Base-by-base conservation (phyloP, 2,329 filamentous ascomycete species). In the Aspergillus unguis region DNA sequence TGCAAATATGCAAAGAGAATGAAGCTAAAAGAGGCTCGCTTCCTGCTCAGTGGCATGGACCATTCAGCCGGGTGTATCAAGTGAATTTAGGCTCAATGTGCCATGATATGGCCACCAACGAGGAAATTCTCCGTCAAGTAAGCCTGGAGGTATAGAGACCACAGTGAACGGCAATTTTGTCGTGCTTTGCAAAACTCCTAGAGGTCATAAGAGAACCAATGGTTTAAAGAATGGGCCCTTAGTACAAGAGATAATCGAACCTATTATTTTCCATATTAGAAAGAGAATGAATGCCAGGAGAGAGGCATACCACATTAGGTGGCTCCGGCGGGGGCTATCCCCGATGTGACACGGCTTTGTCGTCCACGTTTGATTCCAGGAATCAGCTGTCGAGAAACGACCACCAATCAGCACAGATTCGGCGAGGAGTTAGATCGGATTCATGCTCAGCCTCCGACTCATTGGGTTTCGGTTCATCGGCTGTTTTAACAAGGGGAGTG, bases 31-130 rank as follows among this genome's bases (percentile, higher is more conserved):
- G 32, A 46, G 31, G 27, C 23, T 17, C 31, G 32, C 17, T 31
- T 40, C 27, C 28, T 37, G 27, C 50, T 36, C 38, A 31, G 36
- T 27, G 31, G 27, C 31, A 52, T 48, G 47, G 50, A 52, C 28
- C 43, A 41, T 5, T 41, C 36, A 28, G 17, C 41, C 38, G 33
- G 48, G 41, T 44, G 41, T 50, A 38, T 44, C n/a, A 8, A 32
- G 10, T 35, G 10, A 11, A 35, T 52, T 52, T 52, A 46, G 49
- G 36, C 49, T 47, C 37, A 52, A 48, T 52, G 9, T 31, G 5
- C 35, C 11, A 6, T n/a, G 10, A 42, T 48, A 37, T 49, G 33
- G 26, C 38, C 32, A 36, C 44, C 38, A 52, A 52, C 44, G 23
- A 52, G 26, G 29, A 52, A 33, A 26, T 52, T 52, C 31, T 48